A percentile compares a stretch with the other conserved stretches of the same genome.
phyloP scores from a whole-genome alignment of 176 grass and related monocot species.

The Zoysia japonica region DNA sequence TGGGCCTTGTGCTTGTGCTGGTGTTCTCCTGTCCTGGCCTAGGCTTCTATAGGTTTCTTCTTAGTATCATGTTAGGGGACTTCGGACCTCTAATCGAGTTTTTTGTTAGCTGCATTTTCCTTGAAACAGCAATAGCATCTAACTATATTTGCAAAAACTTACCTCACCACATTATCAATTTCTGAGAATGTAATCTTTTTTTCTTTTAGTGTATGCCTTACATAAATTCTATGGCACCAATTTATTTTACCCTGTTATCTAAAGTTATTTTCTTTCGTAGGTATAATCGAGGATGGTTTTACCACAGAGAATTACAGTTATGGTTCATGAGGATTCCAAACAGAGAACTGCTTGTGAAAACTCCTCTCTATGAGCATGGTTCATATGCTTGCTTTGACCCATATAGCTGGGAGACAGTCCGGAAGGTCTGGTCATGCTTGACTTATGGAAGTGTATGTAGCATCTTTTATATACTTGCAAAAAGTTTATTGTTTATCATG shows the following conservation, averaged over 20 bases:
- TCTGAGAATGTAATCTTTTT: not conserved
- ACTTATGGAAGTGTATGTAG: constrained; percentile 16
- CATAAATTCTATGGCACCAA: not conserved
- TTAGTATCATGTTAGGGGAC: no score
- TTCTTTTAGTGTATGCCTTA: constrained; percentile 5
- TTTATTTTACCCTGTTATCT: not conserved
- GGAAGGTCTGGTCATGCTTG: constrained; percentile 63
- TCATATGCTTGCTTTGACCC: constrained; percentile 87
- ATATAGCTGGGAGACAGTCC: constrained; percentile 73
- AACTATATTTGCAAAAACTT: constrained; percentile 8
- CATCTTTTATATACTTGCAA: constrained; percentile 21
- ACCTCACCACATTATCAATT: not conserved
- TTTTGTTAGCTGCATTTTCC: not conserved
- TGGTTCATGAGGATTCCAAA: constrained; percentile 78
- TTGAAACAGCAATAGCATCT: not conserved
- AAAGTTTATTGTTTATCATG: constrained; percentile 9
- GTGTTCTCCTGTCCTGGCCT: no score
- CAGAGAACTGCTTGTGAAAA: constrained; percentile 70
- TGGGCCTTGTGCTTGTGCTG: no score
- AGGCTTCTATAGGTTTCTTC: no score
- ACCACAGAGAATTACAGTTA: constrained; percentile 72
- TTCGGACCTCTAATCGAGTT: no score
- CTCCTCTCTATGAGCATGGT: constrained; percentile 72
- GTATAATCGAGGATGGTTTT: constrained; percentile 88
- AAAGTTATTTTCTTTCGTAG: constrained; percentile 40